Evolutionary conservation across 768 basidiomycete species (phyloP).

Genomic region (Suillus subaureus): DNA sequence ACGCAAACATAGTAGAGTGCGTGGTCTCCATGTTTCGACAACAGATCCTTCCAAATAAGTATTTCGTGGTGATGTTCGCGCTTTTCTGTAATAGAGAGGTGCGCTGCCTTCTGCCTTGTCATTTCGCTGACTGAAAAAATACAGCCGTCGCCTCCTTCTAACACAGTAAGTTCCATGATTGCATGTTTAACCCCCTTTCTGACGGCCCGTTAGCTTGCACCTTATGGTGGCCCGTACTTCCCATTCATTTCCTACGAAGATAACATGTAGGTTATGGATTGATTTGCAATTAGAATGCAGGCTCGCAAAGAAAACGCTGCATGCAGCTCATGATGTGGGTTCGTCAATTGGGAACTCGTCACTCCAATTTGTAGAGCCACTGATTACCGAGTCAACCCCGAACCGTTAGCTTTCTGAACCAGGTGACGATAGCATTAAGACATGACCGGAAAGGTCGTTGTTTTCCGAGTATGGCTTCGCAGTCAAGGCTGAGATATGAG

Average conservation of each 20-base stretch:
- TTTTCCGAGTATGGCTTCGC: no score
- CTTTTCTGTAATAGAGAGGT: slow-evolving; percentile 64
- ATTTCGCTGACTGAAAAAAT: slow-evolving; percentile 7
- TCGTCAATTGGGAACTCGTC: no score
- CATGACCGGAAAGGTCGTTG: no score
- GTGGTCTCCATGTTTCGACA: not conserved
- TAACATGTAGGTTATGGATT: slow-evolving; percentile 45
- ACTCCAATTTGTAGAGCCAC: no score
- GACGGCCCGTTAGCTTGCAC: slow-evolving; percentile 41
- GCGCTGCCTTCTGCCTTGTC: slow-evolving; percentile 9
- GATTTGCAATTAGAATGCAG: not conserved
- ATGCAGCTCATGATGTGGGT: no score
- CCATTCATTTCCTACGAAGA: slow-evolving; percentile 59
- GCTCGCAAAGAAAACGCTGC: no score
- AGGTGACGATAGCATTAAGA: no score
- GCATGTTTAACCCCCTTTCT: not conserved
- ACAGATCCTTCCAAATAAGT: slow-evolving; percentile 50
- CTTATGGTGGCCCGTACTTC: slow-evolving; percentile 61
- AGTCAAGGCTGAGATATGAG: no score
- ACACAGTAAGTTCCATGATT: slow-evolving; percentile 41
- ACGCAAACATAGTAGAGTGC: not conserved
- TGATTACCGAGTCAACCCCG: no score
- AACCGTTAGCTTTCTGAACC: no score
- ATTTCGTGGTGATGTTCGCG: slow-evolving; percentile 57
- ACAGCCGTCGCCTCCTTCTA: slow-evolving; percentile 65